phyloP scores from a whole-genome alignment of 768 basidiomycete genomes.

The Clitopilus passeckerianus region DNA sequence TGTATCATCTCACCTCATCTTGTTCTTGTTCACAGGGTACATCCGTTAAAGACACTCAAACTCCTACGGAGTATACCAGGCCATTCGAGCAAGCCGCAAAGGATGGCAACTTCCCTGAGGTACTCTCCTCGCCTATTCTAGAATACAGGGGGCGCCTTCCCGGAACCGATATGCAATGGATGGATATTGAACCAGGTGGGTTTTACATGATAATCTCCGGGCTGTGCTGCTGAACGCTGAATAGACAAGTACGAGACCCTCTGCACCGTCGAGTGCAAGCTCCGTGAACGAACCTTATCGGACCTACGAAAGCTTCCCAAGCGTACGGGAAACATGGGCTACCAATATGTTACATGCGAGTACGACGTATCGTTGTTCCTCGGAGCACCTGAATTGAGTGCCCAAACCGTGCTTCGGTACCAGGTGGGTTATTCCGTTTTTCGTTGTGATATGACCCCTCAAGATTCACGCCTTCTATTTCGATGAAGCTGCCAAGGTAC shows the following conservation, averaged over 20 bases:
- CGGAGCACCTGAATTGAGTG: neutral
- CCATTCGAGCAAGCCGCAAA: neutral
- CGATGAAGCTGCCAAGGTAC: too few species aligned
- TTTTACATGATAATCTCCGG: neutral
- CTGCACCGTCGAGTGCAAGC: constrained; percentile 10
- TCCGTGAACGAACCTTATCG: neutral
- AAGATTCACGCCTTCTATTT: too few species aligned
- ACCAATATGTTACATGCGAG: neutral
- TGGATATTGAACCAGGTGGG: constrained; percentile 16
- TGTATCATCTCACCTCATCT: too few species aligned
- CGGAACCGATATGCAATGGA: constrained; percentile 14
- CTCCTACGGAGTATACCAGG: neutral
- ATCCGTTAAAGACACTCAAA: neutral
- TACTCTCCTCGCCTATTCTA: neutral
- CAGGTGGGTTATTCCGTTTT: neutral
- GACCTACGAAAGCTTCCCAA: neutral
- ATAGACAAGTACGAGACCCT: constrained; percentile 16
- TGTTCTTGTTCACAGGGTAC: neutral
- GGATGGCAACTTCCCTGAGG: neutral
- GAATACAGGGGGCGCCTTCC: constrained; percentile 16
- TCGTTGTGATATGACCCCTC: too few species aligned
- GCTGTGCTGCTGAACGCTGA: neutral
- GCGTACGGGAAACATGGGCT: neutral
- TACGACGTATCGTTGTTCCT: neutral
- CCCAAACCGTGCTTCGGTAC: neutral